Conservation (phyloP, 371 early-diverging fungal species). For the Mucor lusitanicus region DNA sequence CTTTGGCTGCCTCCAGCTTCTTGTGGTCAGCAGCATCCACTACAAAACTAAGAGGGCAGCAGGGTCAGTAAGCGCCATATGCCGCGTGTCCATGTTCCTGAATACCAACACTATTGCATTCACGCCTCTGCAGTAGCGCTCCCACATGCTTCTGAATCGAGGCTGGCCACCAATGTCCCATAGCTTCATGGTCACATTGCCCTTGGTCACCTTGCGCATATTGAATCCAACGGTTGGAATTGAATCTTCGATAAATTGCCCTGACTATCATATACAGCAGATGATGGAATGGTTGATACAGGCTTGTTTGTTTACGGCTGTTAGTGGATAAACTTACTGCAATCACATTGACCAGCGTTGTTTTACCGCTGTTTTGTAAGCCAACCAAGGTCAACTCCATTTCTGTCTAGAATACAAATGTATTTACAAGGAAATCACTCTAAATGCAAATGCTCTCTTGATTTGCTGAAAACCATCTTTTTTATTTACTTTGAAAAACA, state of each 20-base stretch:
- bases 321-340: slow-evolving; percentile 64
- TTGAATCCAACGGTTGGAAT: slow-evolving; percentile 99
- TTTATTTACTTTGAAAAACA: slow-evolving; percentile 85
- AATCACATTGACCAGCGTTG: slow-evolving; percentile 96
- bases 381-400: slow-evolving; percentile 98
- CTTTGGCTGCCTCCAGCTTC: slow-evolving; percentile 88
- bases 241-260: slow-evolving; percentile 95
- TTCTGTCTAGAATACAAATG: slow-evolving; percentile 64
- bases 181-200: slow-evolving; percentile 95
- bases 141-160: slow-evolving; percentile 97
- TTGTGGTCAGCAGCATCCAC: slow-evolving; percentile 95
- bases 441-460: not conserved
- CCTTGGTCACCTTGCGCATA: slow-evolving; percentile 94
- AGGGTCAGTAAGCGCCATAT: no score
- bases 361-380: slow-evolving; percentile 97
- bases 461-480: not conserved
- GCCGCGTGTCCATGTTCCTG: no score
- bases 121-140: slow-evolving; percentile 92
- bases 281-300: not conserved
- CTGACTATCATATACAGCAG: slow-evolving; percentile 70
- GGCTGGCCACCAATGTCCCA: slow-evolving; percentile 99
- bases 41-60: slow-evolving; percentile 83
- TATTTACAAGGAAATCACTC: not conserved
- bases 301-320: not conserved
- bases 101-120: slow-evolving; percentile 93